Evolutionary conservation across 2,329 filamentous ascomycete genomes (phyloP).

Genomic region (Fusarium cicatricum): DNA sequence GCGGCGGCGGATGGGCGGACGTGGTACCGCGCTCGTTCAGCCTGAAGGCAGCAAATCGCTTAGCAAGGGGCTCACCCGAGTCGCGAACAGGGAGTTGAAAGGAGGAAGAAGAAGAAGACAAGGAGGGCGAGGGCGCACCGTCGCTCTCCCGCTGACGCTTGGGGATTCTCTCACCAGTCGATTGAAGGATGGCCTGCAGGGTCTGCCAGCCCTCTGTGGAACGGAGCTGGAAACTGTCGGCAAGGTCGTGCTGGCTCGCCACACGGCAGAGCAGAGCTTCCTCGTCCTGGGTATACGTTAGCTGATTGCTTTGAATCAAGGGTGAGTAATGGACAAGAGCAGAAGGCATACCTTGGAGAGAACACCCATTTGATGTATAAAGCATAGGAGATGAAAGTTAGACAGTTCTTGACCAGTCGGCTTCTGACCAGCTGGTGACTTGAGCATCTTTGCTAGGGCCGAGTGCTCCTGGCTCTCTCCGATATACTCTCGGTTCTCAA

Average conservation of each 20-base stretch:
- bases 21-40: conserved; percentile 56
- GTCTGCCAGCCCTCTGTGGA: conserved; percentile 94
- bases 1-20: conserved; percentile 36
- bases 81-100: conserved; percentile 44
- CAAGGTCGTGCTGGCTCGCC: conserved; percentile 80
- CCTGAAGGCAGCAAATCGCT: conserved; percentile 73
- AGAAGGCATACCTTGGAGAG: conserved; percentile 76
- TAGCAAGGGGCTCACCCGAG: conserved; percentile 67
- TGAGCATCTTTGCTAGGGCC: conserved; percentile 72
- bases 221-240: conserved; percentile 83
- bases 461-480: conserved; percentile 85
- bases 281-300: conserved; percentile 73
- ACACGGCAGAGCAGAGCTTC: conserved; percentile 85
- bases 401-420: conserved; percentile 74
- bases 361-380: conserved; percentile 80
- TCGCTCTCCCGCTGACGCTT: conserved; percentile 65
- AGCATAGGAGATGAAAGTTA: conserved; percentile 94
- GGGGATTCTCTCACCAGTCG: conserved; percentile 94
- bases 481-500: conserved; percentile 89
- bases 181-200: conserved; percentile 89
- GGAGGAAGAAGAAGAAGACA: conserved; percentile 39
- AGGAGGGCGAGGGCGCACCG: conserved; percentile 43
- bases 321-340: neutral
- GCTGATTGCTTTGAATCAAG: neutral
- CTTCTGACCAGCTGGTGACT: conserved; percentile 66